Conservation (phyloP, 768 basidiomycete genomes). For the Phlegmacium glaucopus region DNA sequence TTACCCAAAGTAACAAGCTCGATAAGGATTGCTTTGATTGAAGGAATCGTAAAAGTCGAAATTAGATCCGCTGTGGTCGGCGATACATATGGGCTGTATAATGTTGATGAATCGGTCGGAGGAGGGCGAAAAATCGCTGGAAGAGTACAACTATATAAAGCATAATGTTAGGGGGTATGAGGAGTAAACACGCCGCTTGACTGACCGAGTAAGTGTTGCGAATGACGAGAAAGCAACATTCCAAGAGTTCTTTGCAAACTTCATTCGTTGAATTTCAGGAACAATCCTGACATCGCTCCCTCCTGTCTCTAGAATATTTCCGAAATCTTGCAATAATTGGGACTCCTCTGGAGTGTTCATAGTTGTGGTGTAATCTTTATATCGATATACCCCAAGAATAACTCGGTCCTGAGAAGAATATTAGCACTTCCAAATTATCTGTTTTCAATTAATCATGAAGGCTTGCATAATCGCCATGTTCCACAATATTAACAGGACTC, state of each 20-base stretch:
- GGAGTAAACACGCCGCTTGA: not conserved
- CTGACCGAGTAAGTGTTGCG: conserved; percentile 45
- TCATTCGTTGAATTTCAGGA: conserved; percentile 59
- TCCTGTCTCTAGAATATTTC: conserved; percentile 41
- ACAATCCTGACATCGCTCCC: conserved; percentile 46
- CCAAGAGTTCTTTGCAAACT: conserved; percentile 65
- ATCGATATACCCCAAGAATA: conserved; percentile 51
- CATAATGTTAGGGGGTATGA: not conserved
- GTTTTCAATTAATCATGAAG: too few relatives aligned
- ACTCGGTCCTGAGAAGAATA: too few relatives aligned
- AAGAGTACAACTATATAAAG: conserved; percentile 34
- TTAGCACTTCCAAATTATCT: too few relatives aligned
- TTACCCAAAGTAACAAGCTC: conserved; percentile 36
- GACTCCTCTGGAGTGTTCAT: conserved; percentile 41
- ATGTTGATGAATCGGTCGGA: conserved; percentile 1
- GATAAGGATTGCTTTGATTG: conserved; percentile 33
- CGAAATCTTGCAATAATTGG: conserved; percentile 42
- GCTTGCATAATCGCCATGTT: conserved; percentile 51
- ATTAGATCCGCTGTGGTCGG: conserved; percentile 28
- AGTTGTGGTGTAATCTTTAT: conserved; percentile 35
- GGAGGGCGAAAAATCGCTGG: conserved; percentile 21
- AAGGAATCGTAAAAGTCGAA: conserved; percentile 31
- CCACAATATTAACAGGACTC: conserved; percentile 43
- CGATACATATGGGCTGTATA: conserved; percentile 21
- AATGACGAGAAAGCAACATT: conserved; percentile 54